Percentiles rank a stretch among this genome's conserved stretches.
Evolutionary conservation across 345 rosid genomes (phyloP).

Genomic region (Eucalyptus albens): DNA sequence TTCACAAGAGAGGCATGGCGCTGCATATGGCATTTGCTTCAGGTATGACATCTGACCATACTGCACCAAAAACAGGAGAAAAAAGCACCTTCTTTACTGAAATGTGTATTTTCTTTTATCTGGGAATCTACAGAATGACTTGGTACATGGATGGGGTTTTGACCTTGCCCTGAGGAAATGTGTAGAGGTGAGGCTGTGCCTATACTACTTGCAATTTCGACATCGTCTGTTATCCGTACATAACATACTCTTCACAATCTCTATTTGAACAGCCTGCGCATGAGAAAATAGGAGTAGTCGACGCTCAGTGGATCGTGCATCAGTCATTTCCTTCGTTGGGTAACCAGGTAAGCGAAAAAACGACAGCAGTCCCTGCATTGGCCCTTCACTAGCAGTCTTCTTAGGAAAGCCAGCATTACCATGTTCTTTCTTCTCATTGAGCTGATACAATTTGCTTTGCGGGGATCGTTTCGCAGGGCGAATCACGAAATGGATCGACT

Average conservation of each 20-base stretch:
- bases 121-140: slow-evolving; percentile 66
- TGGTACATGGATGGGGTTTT: slow-evolving; percentile 99
- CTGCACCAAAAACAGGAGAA: neutral
- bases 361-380: neutral
- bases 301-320: slow-evolving; percentile 95
- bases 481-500: slow-evolving; percentile 54
- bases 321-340: slow-evolving; percentile 89
- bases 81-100: neutral
- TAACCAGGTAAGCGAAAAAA: slow-evolving; percentile 41
- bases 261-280: slow-evolving; percentile 65
- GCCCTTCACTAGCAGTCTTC: neutral
- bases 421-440: neutral
- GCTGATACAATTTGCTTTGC: neutral
- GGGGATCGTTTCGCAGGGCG: slow-evolving; percentile 38
- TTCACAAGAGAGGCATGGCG: slow-evolving; percentile 95
- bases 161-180: slow-evolving; percentile 90
- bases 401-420: neutral
- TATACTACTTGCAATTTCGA: neutral
- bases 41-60: slow-evolving; percentile 23
- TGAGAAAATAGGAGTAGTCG: slow-evolving; percentile 96
- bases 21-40: slow-evolving; percentile 96
- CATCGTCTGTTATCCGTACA: neutral
- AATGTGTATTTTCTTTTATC: neutral
- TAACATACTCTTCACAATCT: neutral
- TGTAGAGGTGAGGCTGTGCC: slow-evolving; percentile 43